Percentiles rank a stretch among this genome's conserved stretches.
phyloP scores from a whole-genome alignment of 2,329 filamentous ascomycete genomes.

The Epichloe sylvatica region DNA sequence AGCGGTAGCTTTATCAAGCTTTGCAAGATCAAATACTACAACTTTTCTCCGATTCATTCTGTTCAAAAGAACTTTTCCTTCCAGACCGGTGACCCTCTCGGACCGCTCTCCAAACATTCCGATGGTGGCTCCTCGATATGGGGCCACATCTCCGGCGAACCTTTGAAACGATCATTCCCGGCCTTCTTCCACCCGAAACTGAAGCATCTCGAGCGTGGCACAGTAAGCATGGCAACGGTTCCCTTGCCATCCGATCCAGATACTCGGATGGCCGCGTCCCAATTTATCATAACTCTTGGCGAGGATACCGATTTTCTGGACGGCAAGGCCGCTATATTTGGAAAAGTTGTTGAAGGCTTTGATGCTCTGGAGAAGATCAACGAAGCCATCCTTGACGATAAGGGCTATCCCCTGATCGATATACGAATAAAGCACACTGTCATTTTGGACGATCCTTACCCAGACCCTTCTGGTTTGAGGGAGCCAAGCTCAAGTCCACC shows the following conservation, averaged over 20 bases:
- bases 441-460: slow-evolving; percentile 80
- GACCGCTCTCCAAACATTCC: slow-evolving; percentile 67
- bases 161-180: slow-evolving; percentile 61
- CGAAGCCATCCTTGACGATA: slow-evolving; percentile 71
- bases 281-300: slow-evolving; percentile 86
- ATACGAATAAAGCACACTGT: slow-evolving; percentile 90
- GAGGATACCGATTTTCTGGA: slow-evolving; percentile 87
- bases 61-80: slow-evolving; percentile 94
- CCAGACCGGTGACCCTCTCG: slow-evolving; percentile 88
- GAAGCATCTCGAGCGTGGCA: slow-evolving; percentile 79
- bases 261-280: slow-evolving; percentile 68
- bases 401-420: slow-evolving; percentile 78
- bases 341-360: slow-evolving; percentile 90
- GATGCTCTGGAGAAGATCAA: slow-evolving; percentile 92
- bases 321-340: slow-evolving; percentile 88
- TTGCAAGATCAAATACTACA: slow-evolving; percentile 98
- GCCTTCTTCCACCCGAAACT: slow-evolving; percentile 77
- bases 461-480: slow-evolving; percentile 62
- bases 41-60: slow-evolving; percentile 83
- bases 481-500: slow-evolving; percentile 69
- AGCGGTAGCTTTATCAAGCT: slow-evolving; percentile 81
- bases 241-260: slow-evolving; percentile 65
- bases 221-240: slow-evolving; percentile 94
- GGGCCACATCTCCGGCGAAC: slow-evolving; percentile 57
- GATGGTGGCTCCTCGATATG: slow-evolving; percentile 92